Percentiles rank a stretch among this genome's conserved stretches.
Conservation (phyloP, 352 stramenopile genomes). For the Phytophthora kernoviae region DNA sequence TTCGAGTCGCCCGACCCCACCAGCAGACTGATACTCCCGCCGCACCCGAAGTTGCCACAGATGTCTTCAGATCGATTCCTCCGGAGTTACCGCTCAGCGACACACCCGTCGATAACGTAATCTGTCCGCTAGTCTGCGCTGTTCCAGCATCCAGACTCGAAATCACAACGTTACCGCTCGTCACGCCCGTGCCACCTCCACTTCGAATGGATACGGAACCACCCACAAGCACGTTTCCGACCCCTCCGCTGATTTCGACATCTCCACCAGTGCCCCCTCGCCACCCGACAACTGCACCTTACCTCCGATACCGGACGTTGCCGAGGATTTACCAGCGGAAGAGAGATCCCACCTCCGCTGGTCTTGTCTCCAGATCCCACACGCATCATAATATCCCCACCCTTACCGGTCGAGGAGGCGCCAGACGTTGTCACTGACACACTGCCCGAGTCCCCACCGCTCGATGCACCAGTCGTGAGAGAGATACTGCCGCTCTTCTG, state of each 20-base stretch:
- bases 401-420: conserved; percentile 1
- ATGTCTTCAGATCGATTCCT: not conserved
- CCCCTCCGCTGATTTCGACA: not conserved
- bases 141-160: not conserved
- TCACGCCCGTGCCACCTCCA: not conserved
- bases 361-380: conserved; percentile 4
- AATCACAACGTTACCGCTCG: conserved; percentile 12
- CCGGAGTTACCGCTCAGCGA: not conserved
- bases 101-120: conserved; percentile 8
- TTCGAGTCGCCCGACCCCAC: conserved; percentile 6
- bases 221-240: not conserved
- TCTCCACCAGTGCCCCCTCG: not conserved
- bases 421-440: conserved; percentile 4
- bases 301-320: not conserved
- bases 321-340: conserved; percentile 8
- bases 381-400: conserved; percentile 6
- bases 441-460: conserved; percentile 1
- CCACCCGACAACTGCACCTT: not conserved
- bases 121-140: not conserved
- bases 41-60: not conserved
- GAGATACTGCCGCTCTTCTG: conserved; percentile 7
- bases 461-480: not conserved
- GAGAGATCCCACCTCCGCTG: conserved; percentile 4
- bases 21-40: conserved; percentile 9
- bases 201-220: conserved; percentile 9